A percentile compares a stretch with the other conserved stretches of the same genome.
These are phyloP conservation scores for Lentinula lateritia DNA, from an alignment of 768 basidiomycete genomes.

Conservation along the genomic window DNA sequence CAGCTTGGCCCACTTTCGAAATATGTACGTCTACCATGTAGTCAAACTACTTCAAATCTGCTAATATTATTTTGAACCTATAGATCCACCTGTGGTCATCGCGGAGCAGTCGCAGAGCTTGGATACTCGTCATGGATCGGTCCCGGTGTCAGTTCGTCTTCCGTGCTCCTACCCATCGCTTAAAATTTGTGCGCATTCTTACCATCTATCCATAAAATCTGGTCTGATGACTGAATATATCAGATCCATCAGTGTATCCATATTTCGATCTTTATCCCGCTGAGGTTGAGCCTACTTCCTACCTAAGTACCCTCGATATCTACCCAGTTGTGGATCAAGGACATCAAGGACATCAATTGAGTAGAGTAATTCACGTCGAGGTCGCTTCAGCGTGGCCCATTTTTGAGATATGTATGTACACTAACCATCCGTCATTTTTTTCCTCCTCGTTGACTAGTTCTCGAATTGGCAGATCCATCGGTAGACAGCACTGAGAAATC, in stretches of 20 bases:
- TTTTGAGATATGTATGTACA: slow-evolving; percentile 14
- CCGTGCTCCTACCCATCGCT: slow-evolving; percentile 18
- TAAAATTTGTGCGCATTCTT: slow-evolving; percentile 20
- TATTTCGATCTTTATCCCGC: slow-evolving; percentile 27
- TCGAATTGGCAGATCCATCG: slow-evolving; percentile 4
- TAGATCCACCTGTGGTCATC: neutral
- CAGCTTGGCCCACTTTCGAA: neutral
- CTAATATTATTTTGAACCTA: neutral
- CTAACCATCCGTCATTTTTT: neutral
- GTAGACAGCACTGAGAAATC: neutral
- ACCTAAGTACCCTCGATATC: slow-evolving; percentile 31
- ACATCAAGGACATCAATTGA: neutral
- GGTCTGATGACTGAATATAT: neutral
- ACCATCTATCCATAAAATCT: neutral
- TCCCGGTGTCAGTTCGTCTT: neutral
- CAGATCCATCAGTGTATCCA: slow-evolving; percentile 19
- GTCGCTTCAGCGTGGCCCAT: slow-evolving; percentile 16
- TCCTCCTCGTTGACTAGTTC: neutral
- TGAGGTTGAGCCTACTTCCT: neutral
- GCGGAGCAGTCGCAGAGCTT: neutral
- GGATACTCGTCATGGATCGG: no score
- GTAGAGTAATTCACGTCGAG: neutral
- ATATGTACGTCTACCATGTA: neutral
- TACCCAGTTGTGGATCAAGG: slow-evolving; percentile 7
- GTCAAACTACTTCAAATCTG: neutral